Percentiles rank a stretch among this genome's conserved stretches.
These are phyloP conservation scores for Amanita phalloides DNA, from an alignment of 768 basidiomycete genomes.

Conservation along the genomic window DNA sequence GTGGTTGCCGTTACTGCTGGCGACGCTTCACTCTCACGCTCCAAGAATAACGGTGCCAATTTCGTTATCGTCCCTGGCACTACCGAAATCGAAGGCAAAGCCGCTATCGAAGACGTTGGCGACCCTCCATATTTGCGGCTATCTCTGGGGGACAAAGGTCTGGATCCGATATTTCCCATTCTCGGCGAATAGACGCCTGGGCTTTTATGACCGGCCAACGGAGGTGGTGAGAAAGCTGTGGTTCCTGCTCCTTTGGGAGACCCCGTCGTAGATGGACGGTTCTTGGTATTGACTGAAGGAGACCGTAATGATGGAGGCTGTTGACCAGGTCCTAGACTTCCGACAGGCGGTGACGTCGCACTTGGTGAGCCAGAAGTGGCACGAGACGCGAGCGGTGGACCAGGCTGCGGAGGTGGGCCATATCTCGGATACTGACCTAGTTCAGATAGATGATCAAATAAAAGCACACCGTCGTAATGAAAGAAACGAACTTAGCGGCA, in stretches of 20 bases:
- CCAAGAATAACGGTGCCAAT: neutral
- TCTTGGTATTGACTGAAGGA: neutral
- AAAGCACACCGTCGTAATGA: neutral
- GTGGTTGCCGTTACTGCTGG: neutral
- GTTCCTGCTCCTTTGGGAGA: slow-evolving; percentile 5
- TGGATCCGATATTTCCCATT: neutral
- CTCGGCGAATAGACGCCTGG: slow-evolving; percentile 4
- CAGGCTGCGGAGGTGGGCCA: slow-evolving; percentile 6
- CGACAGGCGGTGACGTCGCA: slow-evolving; percentile 1
- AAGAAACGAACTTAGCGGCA: neutral
- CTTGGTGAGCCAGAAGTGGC: slow-evolving; percentile 4
- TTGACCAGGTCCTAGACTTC: neutral
- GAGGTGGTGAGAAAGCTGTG: neutral
- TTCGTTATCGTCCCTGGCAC: neutral
- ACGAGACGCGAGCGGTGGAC: slow-evolving; percentile 5
- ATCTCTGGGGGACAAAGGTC: slow-evolving; percentile 1
- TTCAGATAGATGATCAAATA: neutral
- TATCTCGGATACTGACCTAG: slow-evolving; percentile 11
- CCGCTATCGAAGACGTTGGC: neutral
- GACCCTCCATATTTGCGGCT: neutral
- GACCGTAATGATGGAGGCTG: neutral
- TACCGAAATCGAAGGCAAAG: neutral
- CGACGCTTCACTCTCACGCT: slow-evolving; percentile 13
- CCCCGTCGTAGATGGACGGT: slow-evolving; percentile 1
- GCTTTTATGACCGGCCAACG: neutral